Conservation (phyloP, 2,329 filamentous ascomycete genomes). For the Pseudogymnoascus sp. region DNA sequence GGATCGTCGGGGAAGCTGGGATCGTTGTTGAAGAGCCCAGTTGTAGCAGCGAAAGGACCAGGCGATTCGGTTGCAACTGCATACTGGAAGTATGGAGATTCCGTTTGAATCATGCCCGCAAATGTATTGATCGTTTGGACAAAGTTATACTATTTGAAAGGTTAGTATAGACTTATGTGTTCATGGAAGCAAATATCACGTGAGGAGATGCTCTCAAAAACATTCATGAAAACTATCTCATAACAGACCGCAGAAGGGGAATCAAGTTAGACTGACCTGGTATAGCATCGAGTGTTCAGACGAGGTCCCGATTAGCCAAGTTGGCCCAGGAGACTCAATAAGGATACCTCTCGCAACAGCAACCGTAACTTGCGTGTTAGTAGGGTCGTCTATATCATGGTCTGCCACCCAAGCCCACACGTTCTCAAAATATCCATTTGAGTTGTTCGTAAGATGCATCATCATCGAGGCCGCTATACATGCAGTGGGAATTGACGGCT, state of each 20-base stretch:
- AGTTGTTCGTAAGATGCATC: slow-evolving; percentile 25
- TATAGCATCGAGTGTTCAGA: too few species aligned
- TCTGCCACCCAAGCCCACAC: slow-evolving; percentile 39
- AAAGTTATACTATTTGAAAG: slow-evolving; percentile 41
- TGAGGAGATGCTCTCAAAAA: too few species aligned
- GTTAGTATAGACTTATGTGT: too few species aligned
- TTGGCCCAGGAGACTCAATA: neutral
- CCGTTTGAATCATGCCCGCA: slow-evolving; percentile 33
- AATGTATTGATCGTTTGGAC: slow-evolving; percentile 38
- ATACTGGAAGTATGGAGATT: slow-evolving; percentile 45
- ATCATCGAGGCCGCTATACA: slow-evolving; percentile 26
- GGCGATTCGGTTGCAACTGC: too few species aligned
- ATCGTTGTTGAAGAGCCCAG: too few species aligned
- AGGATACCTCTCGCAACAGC: slow-evolving; percentile 32
- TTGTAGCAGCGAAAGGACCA: too few species aligned
- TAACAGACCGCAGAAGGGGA: too few species aligned
- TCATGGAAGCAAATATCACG: too few species aligned
- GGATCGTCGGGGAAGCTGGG: too few species aligned
- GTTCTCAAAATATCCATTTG: slow-evolving; percentile 36
- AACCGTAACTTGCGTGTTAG: slow-evolving; percentile 28
- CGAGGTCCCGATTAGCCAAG: neutral
- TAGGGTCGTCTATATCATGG: slow-evolving; percentile 29
- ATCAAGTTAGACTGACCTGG: too few species aligned
- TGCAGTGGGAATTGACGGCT: slow-evolving; percentile 27
- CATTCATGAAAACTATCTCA: too few species aligned